Evolutionary conservation across 2,329 filamentous ascomycete species (phyloP).

Genomic region (Calonectria multiphialidica): DNA sequence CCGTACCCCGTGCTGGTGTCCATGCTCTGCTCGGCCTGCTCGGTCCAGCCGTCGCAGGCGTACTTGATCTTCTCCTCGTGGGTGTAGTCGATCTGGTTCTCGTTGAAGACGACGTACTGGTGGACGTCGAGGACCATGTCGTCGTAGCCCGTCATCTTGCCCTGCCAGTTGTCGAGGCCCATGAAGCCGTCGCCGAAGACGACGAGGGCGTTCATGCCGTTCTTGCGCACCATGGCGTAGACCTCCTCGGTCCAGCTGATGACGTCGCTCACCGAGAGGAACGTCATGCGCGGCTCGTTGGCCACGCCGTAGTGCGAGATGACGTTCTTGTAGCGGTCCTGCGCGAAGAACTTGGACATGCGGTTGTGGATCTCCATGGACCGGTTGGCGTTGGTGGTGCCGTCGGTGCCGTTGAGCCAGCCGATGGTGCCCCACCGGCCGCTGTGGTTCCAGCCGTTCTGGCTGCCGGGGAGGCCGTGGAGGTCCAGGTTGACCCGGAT

Average conservation of each 20-base stretch:
- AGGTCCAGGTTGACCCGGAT: constrained; percentile 93
- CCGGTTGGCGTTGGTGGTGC: constrained; percentile 80
- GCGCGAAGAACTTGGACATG: constrained; percentile 91
- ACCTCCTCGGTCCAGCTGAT: constrained; percentile 84
- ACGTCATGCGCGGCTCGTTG: constrained; percentile 93
- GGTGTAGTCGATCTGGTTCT: constrained; percentile 82
- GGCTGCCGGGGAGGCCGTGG: constrained; percentile 90
- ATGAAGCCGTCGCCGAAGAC: constrained; percentile 97
- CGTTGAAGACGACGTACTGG: constrained; percentile 99
- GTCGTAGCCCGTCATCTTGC: constrained; percentile 77
- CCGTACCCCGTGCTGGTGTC: constrained; percentile 85
- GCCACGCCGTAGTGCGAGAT: constrained; percentile 93
- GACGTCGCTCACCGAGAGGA: constrained; percentile 74
- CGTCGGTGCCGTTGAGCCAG: constrained; percentile 94
- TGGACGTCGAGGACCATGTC: constrained; percentile 94
- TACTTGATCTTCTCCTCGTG: constrained; percentile 89
- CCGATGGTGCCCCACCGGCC: constrained; percentile 83
- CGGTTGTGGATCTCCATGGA: constrained; percentile 89
- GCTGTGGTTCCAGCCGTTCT: constrained; percentile 98
- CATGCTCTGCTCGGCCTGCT: constrained; percentile 80
- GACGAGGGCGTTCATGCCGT: constrained; percentile 79
- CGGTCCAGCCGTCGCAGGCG: constrained; percentile 88
- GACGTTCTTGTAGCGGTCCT: constrained; percentile 92
- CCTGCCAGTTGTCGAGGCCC: constrained; percentile 91
- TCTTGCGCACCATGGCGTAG: constrained; percentile 78